Evolutionary conservation across 176 grass and related monocot species (phyloP), one percentile per base, ranked within the genome.

Genomic region (Neostapfia colusana): DNA sequence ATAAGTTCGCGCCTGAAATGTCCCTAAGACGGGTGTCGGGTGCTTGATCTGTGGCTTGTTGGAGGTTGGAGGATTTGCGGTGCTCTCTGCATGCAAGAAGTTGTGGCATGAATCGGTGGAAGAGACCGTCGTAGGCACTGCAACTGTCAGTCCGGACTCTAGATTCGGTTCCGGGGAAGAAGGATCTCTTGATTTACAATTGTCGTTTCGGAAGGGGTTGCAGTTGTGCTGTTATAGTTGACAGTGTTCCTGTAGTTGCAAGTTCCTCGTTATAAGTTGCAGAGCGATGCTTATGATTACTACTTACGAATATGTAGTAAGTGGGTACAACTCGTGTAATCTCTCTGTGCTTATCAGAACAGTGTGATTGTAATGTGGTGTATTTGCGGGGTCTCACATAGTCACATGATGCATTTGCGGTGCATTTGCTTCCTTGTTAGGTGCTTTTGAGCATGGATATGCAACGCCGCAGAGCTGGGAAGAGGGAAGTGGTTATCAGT

Each of bases 401-500:
- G n/a, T n/a, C n/a, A n/a, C n/a, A n/a, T n/a, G n/a, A n/a, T n/a
- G n/a, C n/a, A n/a, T n/a, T n/a, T n/a, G n/a, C 49, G 39, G 59
- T 60, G 46, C 8, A 20, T 84, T 17, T 57, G 1, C n/a, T 8
- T 31, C 31, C 31, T 31, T 78, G 54, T 73, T 76, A 79, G 70
- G 76, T 78, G 76, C 28, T 38, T 35, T 46, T 16, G 24, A 76
- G 65, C 25, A 82, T 89, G 90, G 82, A 34, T 23, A 67, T 72
- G 59, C 70, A 66, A 31, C 67, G 42, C 23, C 65, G 66, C 14
- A 76, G n/a, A 60, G 72, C 34, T 72, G 82, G 65, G 23, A 88
- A 90, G 75, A 75, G 56, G 41, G 77, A 86, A 79, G 75, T 58
- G 20, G 18, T 21, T 79, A 73, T 90, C 36, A 66, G 25, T 76